Conservation (phyloP, 2,329 filamentous ascomycete species). For the Cladosporium sp. region DNA sequence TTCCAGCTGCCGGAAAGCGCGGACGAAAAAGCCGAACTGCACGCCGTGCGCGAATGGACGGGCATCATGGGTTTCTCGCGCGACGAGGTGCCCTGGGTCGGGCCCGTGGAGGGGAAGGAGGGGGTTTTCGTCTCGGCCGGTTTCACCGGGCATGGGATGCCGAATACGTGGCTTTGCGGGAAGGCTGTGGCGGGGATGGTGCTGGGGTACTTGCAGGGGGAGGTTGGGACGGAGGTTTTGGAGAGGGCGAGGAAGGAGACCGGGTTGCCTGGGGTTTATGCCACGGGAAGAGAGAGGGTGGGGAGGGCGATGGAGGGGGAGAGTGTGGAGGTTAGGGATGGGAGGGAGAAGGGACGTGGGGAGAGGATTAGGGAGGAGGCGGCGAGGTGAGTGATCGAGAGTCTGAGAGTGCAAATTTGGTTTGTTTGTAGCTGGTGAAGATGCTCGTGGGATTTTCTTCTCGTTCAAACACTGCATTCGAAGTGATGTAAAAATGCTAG, state of each 20-base stretch:
- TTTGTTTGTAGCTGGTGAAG: not conserved
- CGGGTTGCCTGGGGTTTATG: conserved; percentile 27
- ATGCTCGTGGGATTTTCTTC: too few relatives aligned
- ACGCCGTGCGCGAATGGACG: conserved; percentile 59
- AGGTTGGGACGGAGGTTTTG: conserved; percentile 13
- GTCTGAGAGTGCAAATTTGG: not conserved
- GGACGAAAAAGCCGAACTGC: conserved; percentile 39
- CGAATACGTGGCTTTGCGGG: conserved; percentile 63
- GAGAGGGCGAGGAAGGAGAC: conserved; percentile 17
- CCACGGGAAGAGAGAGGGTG: conserved; percentile 25
- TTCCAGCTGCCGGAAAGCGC: conserved; percentile 33
- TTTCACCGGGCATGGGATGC: conserved; percentile 67
- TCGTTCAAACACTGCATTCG: too few relatives aligned
- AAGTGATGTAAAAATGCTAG: too few relatives aligned
- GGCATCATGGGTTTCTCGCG: conserved; percentile 75
- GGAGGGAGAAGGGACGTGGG: conserved; percentile 23
- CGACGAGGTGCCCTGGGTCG: conserved; percentile 68
- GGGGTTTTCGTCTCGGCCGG: conserved; percentile 33
- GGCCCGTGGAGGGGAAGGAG: conserved; percentile 52
- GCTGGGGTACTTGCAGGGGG: too few relatives aligned
- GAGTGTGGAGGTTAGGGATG: conserved; percentile 26
- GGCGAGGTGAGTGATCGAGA: not conserved
- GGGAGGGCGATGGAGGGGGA: conserved; percentile 20
- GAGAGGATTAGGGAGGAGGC: conserved; percentile 8
- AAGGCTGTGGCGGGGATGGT: conserved; percentile 62